Evolutionary conservation across 2,329 filamentous ascomycete species (phyloP), one percentile per base, ranked within the genome.

Genomic region (Pseudopyrenochaeta lycopersici): DNA sequence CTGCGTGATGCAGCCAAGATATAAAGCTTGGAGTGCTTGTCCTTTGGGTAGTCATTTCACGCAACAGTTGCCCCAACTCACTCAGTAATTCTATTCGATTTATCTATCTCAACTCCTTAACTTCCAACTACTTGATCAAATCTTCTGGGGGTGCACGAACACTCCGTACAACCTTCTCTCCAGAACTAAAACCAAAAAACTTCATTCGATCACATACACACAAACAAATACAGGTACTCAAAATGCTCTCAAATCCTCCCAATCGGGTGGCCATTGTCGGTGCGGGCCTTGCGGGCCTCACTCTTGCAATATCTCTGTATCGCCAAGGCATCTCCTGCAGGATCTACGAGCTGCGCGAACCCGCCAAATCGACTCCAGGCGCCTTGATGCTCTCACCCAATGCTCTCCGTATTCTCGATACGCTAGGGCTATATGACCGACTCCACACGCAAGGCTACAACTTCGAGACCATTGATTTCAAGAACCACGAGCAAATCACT

Each of bases 301-400:
- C 80, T 1, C 76, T 88, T 0, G 84, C 84, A 0, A 76, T 88
- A 0, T 77, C 82, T 2, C 75, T 88, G 0, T 79, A 85, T 51
- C 73, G 80, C 27, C 76, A 83, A 50, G 73, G 74, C 35, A 86
- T 88, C 38, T 59, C 75, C 4, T 77, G 73, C 53, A 80, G 73
- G 2, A 71, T 67, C 46, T 66, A 60, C 49, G 64, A 67, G 42
- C 45, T 62, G 2, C 61, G 64, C 15, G 38, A 60, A 10, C 58
- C 61, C 6, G n/a, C n/a, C 18, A 33, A 47, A 21, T 38, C 41
- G 21, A 60, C 52, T n/a, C 52, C 58, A 15, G 85, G 85, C 2
- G 84, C 82, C 1, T 75, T 87, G 36, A 86, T 86, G 82, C 78
- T 87, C 2, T 84, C 61, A 14, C 61, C 61, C 7, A 64, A 64